Evolutionary conservation across 1,284 basidiomycete species (phyloP), one percentile per base, ranked within the genome.

Genomic region (Flammula alnicola): DNA sequence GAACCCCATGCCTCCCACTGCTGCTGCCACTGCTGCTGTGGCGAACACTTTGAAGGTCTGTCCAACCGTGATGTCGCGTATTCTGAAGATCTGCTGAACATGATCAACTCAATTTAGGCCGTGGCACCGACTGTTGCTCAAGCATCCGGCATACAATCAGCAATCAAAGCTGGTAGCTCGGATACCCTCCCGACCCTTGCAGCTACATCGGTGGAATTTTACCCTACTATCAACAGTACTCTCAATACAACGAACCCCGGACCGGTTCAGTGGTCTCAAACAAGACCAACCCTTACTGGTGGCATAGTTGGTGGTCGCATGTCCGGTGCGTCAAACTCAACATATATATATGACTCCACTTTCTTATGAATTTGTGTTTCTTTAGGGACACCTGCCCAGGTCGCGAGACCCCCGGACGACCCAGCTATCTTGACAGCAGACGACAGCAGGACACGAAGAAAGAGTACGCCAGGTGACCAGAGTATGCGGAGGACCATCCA

Each of bases 401-500:
- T 92, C 39, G 77, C 86, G 25, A 78, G 85, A 47, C 71, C 78
- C 8, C 65, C 72, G 35, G 86, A 84, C 48, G 83, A 86, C 59
- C 69, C 71, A 25, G 75, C 70, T 38, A 75, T 77, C 56, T 68
- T 84, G 52, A 74, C 70, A 17, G 62, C 83, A 46, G 83, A 88
- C 44, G 86, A 88, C 52, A 78, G 74, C 57, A 75, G 79, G 50
- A 72, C 78, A 37, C 70, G 86, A 53, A 73, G 84, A 63, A 88
- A 88, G 71, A 87, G 80, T 58, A 82, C 86, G 2, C 83, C 86
- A 0, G 87, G 82, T 7, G 88, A 91, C 60, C 83, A 91, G 63
- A 90, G 87, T 62, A 93, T 94, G 86, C 86, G 95, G 60, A 77
- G 94, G 54, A 95, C 95, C 54, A 89, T 99, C 50, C 89, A 95